Evolutionary conservation across 768 basidiomycete genomes (phyloP), one percentile per base, ranked within the genome.

Genomic region (Termitomyces sp.): DNA sequence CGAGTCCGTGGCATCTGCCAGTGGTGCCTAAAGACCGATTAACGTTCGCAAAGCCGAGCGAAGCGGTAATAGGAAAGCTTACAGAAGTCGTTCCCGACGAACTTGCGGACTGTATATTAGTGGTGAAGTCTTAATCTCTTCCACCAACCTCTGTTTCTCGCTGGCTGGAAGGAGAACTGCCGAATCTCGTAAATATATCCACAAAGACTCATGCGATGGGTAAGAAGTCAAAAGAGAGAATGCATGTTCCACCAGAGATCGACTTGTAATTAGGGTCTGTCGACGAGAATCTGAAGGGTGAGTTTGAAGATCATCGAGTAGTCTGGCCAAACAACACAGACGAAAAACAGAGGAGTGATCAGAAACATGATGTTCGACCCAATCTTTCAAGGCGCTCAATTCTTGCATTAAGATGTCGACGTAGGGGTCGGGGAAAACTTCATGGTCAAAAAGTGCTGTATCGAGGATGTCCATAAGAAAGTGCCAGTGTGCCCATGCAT

Each of bases 261-360:
- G 52, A 54, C 43, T 54, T 43, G 48, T 50, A 56, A 39, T 39
- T 26, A 20, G 24, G 56, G 44, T 18, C 53, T 51, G 45, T 47
- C 34, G 14, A 26, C 44, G 32, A 37, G 42, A 24, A 36, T 14
- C 20, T 22, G 52, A 42, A 53, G 43, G 51, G 24, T 53, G 30
- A 32, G 42, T 39, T 13, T 56, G 53, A 44, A 70, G 58, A 50
- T 62, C 61, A 40, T 68, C 67, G 22, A 72, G 63, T 14, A 68
- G 64, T n/a, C 57, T 61, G 59, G 73, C 66, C n/a, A 84, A 63
- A 32, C 67, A 67, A 61, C 76, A 78, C 40, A 83, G 68, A 58
- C 82, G 82, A 60, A 88, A 81, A 40, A 84, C 75, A 4, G 88
- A 82, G 46, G 85, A 84, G 65, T 84, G 82, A 67, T 91, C 89